Conservation (phyloP, 768 basidiomycete species). For the Austroboletus eburneus region DNA sequence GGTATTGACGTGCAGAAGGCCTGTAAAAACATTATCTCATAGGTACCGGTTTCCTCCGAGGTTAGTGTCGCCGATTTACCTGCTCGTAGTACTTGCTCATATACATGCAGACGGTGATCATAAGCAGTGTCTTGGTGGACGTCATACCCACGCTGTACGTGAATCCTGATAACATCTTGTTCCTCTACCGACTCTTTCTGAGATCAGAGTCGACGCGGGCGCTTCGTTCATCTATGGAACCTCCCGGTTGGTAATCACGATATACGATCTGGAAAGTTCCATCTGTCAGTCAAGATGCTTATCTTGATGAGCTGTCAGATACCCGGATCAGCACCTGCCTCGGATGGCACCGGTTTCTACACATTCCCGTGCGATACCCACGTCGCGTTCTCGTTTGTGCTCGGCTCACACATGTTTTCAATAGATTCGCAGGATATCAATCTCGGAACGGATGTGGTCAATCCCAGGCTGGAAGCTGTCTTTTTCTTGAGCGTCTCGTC, state of each 20-base stretch:
- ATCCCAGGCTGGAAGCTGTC: slow-evolving; percentile 7
- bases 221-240: slow-evolving; percentile 64
- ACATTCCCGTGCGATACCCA: slow-evolving; percentile 47
- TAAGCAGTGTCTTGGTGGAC: slow-evolving; percentile 43
- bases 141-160: slow-evolving; percentile 17
- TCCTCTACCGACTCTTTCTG: neutral
- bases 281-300: neutral
- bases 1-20: slow-evolving; percentile 35
- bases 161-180: slow-evolving; percentile 1
- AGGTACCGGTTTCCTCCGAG: slow-evolving; percentile 37
- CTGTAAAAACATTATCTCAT: slow-evolving; percentile 20
- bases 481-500: neutral
- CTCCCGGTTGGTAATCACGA: slow-evolving; percentile 33
- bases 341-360: slow-evolving; percentile 48
- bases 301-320: slow-evolving; percentile 37
- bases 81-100: slow-evolving; percentile 43
- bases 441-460: slow-evolving; percentile 39
- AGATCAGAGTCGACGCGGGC: slow-evolving; percentile 71
- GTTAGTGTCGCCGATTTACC: slow-evolving; percentile 15
- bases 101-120: slow-evolving; percentile 54
- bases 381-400: slow-evolving; percentile 38
- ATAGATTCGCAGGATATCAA: slow-evolving; percentile 53
- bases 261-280: slow-evolving; percentile 43
- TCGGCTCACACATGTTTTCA: slow-evolving; percentile 39
- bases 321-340: slow-evolving; percentile 40